Conservation (phyloP, 257 asterid genomes). For the Asclepias syriaca region DNA sequence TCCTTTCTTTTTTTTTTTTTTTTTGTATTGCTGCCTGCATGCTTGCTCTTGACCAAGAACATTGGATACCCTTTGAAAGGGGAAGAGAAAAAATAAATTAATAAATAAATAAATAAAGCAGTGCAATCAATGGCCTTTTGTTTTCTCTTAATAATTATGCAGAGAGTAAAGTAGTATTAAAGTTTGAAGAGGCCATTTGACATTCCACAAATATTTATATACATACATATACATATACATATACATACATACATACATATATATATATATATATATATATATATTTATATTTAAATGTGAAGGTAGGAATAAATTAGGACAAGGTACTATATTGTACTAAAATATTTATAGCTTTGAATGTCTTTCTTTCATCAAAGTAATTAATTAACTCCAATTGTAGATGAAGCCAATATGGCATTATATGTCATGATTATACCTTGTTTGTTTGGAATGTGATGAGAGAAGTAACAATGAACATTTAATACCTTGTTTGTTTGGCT, state of each 20-base stretch:
- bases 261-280: background rate
- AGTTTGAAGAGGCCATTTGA: background rate
- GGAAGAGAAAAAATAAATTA: too few species aligned
- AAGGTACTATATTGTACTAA: too few species aligned
- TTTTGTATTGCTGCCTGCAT: background rate
- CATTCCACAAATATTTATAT: background rate
- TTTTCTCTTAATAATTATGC: slow-evolving; percentile 4
- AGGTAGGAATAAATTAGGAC: too few species aligned
- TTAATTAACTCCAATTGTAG: background rate
- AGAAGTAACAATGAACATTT: background rate
- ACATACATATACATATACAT: too few species aligned
- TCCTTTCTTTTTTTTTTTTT: background rate
- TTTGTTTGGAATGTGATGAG: background rate
- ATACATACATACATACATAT: too few species aligned
- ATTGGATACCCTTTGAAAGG: background rate
- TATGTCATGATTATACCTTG: background rate
- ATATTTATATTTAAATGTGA: too few species aligned
- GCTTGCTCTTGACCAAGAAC: background rate
- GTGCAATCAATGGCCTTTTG: background rate
- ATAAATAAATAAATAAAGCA: background rate
- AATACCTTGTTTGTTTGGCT: background rate
- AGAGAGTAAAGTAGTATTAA: slow-evolving; percentile 2
- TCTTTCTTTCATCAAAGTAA: too few species aligned
- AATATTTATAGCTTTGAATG: too few species aligned
- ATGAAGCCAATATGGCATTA: background rate